Evolutionary conservation across 768 basidiomycete species (phyloP), one percentile per base, ranked within the genome.

Genomic region (Russula abietina): DNA sequence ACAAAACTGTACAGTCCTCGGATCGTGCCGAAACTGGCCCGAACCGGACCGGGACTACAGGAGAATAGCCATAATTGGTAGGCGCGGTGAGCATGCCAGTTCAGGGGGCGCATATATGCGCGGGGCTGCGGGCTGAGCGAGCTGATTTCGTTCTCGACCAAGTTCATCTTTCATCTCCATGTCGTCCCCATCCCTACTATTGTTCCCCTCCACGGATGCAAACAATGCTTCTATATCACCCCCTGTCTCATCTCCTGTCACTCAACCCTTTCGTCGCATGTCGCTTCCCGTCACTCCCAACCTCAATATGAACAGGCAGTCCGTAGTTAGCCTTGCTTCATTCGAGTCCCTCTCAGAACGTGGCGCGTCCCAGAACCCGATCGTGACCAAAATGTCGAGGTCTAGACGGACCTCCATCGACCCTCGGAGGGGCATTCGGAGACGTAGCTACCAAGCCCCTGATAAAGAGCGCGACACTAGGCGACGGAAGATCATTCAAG

Each of bases 331-430:
- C 71, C 77, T 89, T 19, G 79, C 83, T 5, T 91, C 91, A 0
- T 84, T 87, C 68, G 88, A 89, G 62, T 90, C 89, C 0, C 75
- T 87, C 10, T 78, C 81, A 4, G 88, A 89, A 69, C 80, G 81
- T 60, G 73, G 57, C 17, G 53, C 73, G 41, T 73, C 72, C 28
- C 64, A 63, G 17, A 67, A 68, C 16, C 66, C 70, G 32, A 66
- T 67, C 26, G 65, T 67, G 12, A 61, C 66, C 14, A 72, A 71
- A 5, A 71, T 63, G 16, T 62, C 69, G 26, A 71, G 56, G 52
- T 68, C 66, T 10, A 69, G 76, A 14, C 76, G 77, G 2, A 70
- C 75, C 4, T 77, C 79, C 22, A 60, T 73, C 5, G 72, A 74
- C n/a, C 71, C 75, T 0, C 71, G 77, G 55, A 75, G 76, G 46